Evolutionary conservation across 345 rosid species (phyloP).

Genomic region (Stellera chamaejasme): DNA sequence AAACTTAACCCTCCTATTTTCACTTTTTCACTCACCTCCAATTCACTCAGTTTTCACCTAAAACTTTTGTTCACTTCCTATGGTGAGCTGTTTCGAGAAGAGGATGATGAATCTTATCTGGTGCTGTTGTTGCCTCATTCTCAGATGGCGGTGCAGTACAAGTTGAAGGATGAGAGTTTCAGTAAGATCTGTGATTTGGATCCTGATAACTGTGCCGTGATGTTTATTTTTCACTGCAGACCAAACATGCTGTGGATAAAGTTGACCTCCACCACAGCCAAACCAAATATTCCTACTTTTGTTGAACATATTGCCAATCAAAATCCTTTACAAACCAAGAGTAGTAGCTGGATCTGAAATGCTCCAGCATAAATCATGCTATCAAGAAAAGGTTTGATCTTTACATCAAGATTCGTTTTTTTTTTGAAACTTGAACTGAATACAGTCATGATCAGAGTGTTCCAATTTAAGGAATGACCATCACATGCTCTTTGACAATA

Average conservation of each 20-base stretch:
- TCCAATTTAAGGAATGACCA: not conserved
- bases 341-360: not conserved
- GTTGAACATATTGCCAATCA: not conserved
- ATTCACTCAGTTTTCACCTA: no score
- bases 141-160: slow-evolving; percentile 12
- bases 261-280: slow-evolving; percentile 5
- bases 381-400: not conserved
- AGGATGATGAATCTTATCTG: slow-evolving; percentile 20
- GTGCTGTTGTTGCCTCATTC: slow-evolving; percentile 15
- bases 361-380: not conserved
- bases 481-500: not conserved
- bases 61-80: no score
- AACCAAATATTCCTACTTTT: slow-evolving; percentile 5
- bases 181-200: slow-evolving; percentile 16
- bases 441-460: slow-evolving; percentile 10
- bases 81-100: no score
- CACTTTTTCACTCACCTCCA: no score
- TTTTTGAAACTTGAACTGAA: slow-evolving; percentile 9
- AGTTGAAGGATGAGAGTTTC: slow-evolving; percentile 17
- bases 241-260: not conserved
- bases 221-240: not conserved
- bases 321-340: slow-evolving; percentile 9
- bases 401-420: not conserved
- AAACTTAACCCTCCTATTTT: no score
- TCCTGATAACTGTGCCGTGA: not conserved